Base-by-base conservation (phyloP, 192 early-diverging fungal species). In the Mortierella claussenii region DNA sequence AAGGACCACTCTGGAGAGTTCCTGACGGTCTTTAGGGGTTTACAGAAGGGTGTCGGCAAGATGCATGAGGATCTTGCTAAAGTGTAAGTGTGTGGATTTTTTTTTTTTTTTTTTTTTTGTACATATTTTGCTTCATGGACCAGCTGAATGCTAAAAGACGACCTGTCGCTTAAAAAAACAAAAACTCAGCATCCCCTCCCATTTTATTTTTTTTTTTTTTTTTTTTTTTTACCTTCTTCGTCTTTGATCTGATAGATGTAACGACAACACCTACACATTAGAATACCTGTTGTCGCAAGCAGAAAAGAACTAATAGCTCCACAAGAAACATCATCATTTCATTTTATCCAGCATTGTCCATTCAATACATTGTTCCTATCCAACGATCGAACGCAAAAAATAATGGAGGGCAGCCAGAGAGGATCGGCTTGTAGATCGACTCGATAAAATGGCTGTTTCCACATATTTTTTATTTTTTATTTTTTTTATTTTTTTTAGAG, bases 181-280 rank as follows among this genome's bases (percentile, higher is more conserved):
- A 0, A 18, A 18, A 20, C 58, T 55, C n/a, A 21, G 13, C 3
- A 20, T 34, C 24, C 56, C 44, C 17, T 33, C 31, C 8, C 5
- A 4, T 32, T 18, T 53, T 57, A 37, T 43, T 27, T 7, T 21
- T 36, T 20, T 30, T 36, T 36, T 2, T 26, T 20, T 26, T 31
- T 30, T 78, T 50, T 18, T 56, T 50, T 68, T 24, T 45, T 7
- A 45, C n/a, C 60, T 3, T 43, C 11, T 65, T 64, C 33, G 56
- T 27, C 33, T n/a, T n/a, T n/a, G n/a, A n/a, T n/a, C n/a, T n/a
- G n/a, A 23, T 80, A 94, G 94, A 69, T 94, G 92, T 50, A 89
- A 92, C 64, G 89, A 90, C 20, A 94, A 95, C 73, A 89, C 83
- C 26, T 93, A 92, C 76, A 84, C 82, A 23, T 62, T 95, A 27